Conservation (phyloP, 2,329 filamentous ascomycete genomes). For the Penicillium occitanis region DNA sequence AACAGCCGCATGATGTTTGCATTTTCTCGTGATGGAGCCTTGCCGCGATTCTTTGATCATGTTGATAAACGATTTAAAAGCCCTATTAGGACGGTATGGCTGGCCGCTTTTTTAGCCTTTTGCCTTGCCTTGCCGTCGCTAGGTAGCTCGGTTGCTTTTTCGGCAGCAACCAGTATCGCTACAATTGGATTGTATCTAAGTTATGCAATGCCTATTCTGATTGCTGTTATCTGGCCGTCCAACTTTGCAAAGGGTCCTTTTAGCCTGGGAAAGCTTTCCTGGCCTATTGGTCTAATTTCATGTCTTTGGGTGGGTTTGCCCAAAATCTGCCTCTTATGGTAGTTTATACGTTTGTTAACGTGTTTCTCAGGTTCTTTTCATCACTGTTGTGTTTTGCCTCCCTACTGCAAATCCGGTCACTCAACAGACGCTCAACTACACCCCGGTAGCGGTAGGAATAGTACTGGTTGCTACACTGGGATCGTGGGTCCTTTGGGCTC, state of each 20-base stretch:
- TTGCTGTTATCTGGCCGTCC: conserved; percentile 17
- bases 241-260: conserved; percentile 17
- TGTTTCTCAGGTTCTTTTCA: conserved; percentile 12
- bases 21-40: conserved; percentile 18
- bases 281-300: conserved; percentile 12
- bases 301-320: conserved; percentile 7
- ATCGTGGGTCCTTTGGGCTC: conserved; percentile 17
- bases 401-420: conserved; percentile 17
- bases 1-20: conserved; percentile 21
- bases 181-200: conserved; percentile 19
- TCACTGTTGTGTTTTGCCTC: conserved; percentile 18
- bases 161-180: conserved; percentile 19
- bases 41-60: conserved; percentile 17
- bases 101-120: conserved; percentile 16
- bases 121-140: conserved; percentile 15
- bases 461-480: conserved; percentile 9
- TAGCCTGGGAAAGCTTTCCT: conserved; percentile 13
- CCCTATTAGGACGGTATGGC: conserved; percentile 15
- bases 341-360: background rate
- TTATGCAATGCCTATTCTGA: conserved; percentile 14
- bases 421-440: conserved; percentile 18
- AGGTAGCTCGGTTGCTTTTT: conserved; percentile 18
- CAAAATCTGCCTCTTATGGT: background rate
- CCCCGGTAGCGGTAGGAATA: conserved; percentile 17
- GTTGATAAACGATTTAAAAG: conserved; percentile 13